Evolutionary conservation across 208 protist genomes (phyloP).

Genomic region (Leishmania arabica): DNA sequence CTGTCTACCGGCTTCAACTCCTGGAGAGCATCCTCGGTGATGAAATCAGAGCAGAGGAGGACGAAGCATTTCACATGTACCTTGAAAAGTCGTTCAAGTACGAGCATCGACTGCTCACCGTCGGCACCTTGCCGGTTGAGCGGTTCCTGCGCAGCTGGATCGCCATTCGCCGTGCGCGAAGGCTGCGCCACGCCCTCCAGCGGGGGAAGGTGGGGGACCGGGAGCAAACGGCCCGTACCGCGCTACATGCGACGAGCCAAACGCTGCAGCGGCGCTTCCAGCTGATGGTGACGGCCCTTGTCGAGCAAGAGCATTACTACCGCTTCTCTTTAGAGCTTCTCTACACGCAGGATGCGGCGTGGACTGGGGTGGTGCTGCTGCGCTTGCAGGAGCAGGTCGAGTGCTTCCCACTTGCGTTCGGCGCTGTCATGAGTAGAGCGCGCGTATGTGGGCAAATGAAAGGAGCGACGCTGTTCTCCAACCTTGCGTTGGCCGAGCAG

Average conservation of each 20-base stretch:
- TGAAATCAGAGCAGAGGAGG: constrained; percentile 32
- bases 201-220: constrained; percentile 13
- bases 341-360: constrained; percentile 33
- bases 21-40: constrained; percentile 43
- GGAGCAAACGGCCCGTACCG: constrained; percentile 36
- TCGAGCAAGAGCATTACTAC: constrained; percentile 38
- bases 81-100: constrained; percentile 16
- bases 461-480: constrained; percentile 46
- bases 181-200: constrained; percentile 14
- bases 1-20: constrained; percentile 8
- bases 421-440: constrained; percentile 43
- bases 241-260: constrained; percentile 31
- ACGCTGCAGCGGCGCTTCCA: constrained; percentile 15
- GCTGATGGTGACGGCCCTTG: constrained; percentile 23
- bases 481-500: constrained; percentile 34
- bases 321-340: constrained; percentile 45
- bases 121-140: constrained; percentile 37
- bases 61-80: constrained; percentile 9
- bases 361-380: constrained; percentile 36
- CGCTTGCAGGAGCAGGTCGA: constrained; percentile 42
- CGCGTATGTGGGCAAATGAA: constrained; percentile 45
- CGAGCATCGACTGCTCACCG: constrained; percentile 31
- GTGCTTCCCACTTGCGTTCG: constrained; percentile 58
- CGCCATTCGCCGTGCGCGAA: constrained; percentile 27
- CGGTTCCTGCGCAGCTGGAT: constrained; percentile 48